These are phyloP conservation scores for Nicotiana rustica DNA, from an alignment of 305 asterid species.

Conservation along the genomic window DNA sequence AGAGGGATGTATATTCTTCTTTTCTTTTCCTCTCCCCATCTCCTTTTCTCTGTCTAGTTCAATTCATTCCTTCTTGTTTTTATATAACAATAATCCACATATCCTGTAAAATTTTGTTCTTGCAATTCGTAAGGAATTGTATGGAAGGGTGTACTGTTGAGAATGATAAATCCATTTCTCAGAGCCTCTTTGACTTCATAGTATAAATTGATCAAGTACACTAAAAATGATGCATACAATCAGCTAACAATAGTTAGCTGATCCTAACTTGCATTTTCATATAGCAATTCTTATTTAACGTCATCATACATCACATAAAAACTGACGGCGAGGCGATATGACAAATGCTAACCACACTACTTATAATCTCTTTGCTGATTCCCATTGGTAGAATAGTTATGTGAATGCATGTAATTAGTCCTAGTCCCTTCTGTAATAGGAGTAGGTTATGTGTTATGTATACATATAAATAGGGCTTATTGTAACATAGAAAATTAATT, in stretches of 20 bases:
- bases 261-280: neutral
- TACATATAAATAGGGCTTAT: too few species aligned
- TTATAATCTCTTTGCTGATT: neutral
- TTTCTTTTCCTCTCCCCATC: conserved; percentile 36
- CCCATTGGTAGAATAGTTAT: neutral
- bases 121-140: conserved; percentile 16
- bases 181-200: conserved; percentile 23
- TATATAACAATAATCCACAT: conserved; percentile 33
- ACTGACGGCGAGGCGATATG: neutral
- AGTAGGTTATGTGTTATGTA: too few species aligned
- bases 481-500: too few species aligned
- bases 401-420: neutral
- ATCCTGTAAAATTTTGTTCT: conserved; percentile 30
- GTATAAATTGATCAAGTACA: conserved; percentile 25
- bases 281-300: neutral
- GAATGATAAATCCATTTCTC: conserved; percentile 30
- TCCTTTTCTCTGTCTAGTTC: conserved; percentile 20
- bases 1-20: conserved; percentile 58
- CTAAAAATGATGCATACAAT: neutral
- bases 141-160: conserved; percentile 7
- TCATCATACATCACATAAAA: neutral
- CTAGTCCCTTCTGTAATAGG: too few species aligned
- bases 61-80: conserved; percentile 26
- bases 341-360: neutral
- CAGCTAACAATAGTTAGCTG: neutral